These are phyloP conservation scores for Ricinus communis DNA, from an alignment of 345 rosid genomes.

Conservation along the genomic window DNA sequence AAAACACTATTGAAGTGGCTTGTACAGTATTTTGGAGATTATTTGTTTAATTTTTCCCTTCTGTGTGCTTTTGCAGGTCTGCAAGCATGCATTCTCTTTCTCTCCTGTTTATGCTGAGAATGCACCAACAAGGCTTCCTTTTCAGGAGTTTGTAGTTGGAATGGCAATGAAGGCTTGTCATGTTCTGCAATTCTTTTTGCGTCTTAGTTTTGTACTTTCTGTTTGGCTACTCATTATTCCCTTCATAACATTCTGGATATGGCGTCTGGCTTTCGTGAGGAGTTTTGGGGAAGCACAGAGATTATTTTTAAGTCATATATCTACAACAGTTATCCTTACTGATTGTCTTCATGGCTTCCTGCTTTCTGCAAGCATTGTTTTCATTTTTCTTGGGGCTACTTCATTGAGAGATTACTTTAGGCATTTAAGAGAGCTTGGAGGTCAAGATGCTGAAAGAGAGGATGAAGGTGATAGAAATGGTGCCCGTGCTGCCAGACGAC, in stretches of 20 bases:
- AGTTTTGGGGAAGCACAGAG: conserved; percentile 93
- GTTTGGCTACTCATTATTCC: conserved; percentile 98
- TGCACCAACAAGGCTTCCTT: conserved; percentile 97
- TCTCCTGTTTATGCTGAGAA: conserved; percentile 96
- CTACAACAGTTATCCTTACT: conserved; percentile 81
- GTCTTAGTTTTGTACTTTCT: conserved; percentile 87
- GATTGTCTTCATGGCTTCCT: conserved; percentile 98
- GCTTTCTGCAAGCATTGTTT: conserved; percentile 94
- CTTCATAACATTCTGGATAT: conserved; percentile 94
- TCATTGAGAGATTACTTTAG: conserved; percentile 95
- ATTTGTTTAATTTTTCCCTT: neutral
- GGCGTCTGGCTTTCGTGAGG: conserved; percentile 92
- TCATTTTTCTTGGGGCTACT: conserved; percentile 95
- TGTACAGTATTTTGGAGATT: neutral
- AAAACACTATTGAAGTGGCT: no score
- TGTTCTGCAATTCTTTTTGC: conserved; percentile 86
- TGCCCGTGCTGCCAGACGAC: conserved; percentile 81
- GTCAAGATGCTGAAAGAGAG: conserved; percentile 92
- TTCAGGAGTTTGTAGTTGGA: conserved; percentile 95
- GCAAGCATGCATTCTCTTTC: conserved; percentile 94
- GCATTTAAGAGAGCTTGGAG: conserved; percentile 91
- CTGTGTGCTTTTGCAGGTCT: conserved; percentile 56
- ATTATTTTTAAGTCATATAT: conserved; percentile 85
- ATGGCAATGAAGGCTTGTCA: conserved; percentile 96
- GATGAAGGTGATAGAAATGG: conserved; percentile 91